Evolutionary conservation across 257 asterid species (phyloP), one percentile per base, ranked within the genome.

Genomic region (Agastache rugosa): DNA sequence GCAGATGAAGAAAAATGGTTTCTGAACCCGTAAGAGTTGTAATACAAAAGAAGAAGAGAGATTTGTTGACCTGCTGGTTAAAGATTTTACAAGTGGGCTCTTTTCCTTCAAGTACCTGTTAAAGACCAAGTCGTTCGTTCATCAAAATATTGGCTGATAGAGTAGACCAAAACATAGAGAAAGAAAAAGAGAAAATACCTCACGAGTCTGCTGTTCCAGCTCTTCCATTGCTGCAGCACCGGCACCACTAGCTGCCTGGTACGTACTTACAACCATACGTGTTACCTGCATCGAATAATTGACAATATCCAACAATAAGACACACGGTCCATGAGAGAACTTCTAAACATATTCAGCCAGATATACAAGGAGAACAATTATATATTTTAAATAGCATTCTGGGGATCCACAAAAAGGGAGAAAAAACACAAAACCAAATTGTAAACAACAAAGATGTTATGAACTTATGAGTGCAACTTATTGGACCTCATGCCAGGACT

Each of bases 151-250:
- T 10, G 60, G 65, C 31, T 29, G 41, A 74, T 31, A 60, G 45
- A 71, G 14, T 68, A 58, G 20, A 72, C 31, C 11, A 71, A 41
- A 65, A 19, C 22, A 35, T 23, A 11, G 42, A 42, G n/a, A 25
- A 12, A 44, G 9, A 48, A 74, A 7, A 16, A 62, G 27, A 61
- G 25, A 63, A 72, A 75, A 65, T 56, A 92, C 97, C 96, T 92
- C 97, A 73, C 96, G 98, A 70, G 97, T 90, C 69, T 94, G 99
- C 75, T 41, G 92, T 81, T 85, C 96, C 67, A 94, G 92, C 86
- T 94, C 99, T 85, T 90, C 98, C 99, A 94, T 94, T 69, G 98
- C 98, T 56, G 99, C 98, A 62, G 99, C 99, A 42, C 99, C 99
- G 4, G 96, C 97, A 62, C 91, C 91, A 82, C 91, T 86, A 25